Evolutionary conservation across 306 rosid genomes (phyloP).

Genomic region (Prunus armeniaca): DNA sequence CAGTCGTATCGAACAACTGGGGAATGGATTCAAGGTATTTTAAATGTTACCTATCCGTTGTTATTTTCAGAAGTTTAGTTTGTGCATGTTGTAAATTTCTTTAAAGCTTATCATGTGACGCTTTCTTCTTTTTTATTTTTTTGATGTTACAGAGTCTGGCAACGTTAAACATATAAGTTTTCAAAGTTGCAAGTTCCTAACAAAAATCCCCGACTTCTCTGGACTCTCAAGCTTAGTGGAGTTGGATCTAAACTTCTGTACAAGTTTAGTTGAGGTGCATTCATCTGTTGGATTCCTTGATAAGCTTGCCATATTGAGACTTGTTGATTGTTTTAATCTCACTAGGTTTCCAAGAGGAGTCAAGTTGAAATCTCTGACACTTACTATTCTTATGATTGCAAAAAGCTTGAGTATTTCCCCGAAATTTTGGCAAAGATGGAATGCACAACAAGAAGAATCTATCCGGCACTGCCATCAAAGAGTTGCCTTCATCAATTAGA

Average conservation of each 20-base stretch:
- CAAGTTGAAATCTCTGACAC: neutral
- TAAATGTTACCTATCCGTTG: neutral
- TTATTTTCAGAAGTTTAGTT: neutral
- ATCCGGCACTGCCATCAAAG: no score
- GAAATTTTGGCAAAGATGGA: conserved; percentile 7
- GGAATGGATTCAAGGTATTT: conserved; percentile 19
- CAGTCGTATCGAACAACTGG: conserved; percentile 18
- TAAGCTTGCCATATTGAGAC: neutral
- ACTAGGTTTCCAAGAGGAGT: neutral
- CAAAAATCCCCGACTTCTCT: neutral
- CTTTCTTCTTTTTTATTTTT: neutral
- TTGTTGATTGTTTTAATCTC: neutral
- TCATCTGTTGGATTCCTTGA: neutral
- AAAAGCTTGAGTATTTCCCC: neutral
- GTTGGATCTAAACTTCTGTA: neutral
- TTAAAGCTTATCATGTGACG: neutral
- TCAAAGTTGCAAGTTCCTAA: neutral
- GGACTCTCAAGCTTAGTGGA: neutral
- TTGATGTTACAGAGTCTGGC: neutral
- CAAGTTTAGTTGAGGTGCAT: neutral
- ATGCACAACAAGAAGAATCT: no score
- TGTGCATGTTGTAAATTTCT: neutral
- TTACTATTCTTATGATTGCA: neutral
- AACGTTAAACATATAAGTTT: neutral
- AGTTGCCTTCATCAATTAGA: no score